Evolutionary conservation across 1,284 basidiomycete genomes (phyloP).

Genomic region (Trametes pubescens): DNA sequence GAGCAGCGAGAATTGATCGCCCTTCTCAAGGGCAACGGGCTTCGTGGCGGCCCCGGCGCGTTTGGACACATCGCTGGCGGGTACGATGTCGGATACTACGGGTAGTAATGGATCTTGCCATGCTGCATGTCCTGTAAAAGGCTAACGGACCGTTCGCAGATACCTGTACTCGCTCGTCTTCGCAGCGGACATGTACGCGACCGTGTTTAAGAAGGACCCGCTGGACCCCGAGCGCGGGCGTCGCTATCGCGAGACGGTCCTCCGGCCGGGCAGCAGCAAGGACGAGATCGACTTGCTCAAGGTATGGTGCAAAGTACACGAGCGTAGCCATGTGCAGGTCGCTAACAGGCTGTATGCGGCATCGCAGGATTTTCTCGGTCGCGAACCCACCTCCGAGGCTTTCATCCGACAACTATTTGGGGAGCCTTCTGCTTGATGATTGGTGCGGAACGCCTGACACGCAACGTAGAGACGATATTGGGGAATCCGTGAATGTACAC

Average conservation of each 20-base stretch:
- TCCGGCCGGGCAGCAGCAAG: conserved; percentile 61
- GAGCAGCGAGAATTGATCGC: conserved; percentile 70
- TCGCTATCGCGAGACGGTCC: conserved; percentile 61
- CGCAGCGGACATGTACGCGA: conserved; percentile 82
- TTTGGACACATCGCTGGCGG: conserved; percentile 79
- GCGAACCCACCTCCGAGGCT: conserved; percentile 78
- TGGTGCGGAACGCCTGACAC: no score
- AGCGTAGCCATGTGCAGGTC: background rate
- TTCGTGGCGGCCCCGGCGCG: conserved; percentile 71
- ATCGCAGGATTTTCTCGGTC: conserved; percentile 73
- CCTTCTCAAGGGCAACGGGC: conserved; percentile 69
- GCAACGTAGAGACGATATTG: background rate
- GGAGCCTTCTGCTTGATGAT: background rate
- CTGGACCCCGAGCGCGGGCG: conserved; percentile 66
- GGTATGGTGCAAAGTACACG: conserved; percentile 41
- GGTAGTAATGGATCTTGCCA: conserved; percentile 45
- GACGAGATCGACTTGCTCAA: conserved; percentile 67
- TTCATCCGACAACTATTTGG: conserved; percentile 76
- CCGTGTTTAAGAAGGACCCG: conserved; percentile 80
- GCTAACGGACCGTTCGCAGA: conserved; percentile 37
- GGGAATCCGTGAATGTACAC: background rate
- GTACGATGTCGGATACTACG: conserved; percentile 85
- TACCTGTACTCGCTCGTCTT: conserved; percentile 80
- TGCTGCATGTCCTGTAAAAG: no score
- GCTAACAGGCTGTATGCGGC: background rate